A percentile compares a stretch with the other conserved stretches of the same genome.
These are phyloP conservation scores for Paecilomyces formosus DNA, from an alignment of 2,329 filamentous ascomycete genomes.

Conservation along the genomic window DNA sequence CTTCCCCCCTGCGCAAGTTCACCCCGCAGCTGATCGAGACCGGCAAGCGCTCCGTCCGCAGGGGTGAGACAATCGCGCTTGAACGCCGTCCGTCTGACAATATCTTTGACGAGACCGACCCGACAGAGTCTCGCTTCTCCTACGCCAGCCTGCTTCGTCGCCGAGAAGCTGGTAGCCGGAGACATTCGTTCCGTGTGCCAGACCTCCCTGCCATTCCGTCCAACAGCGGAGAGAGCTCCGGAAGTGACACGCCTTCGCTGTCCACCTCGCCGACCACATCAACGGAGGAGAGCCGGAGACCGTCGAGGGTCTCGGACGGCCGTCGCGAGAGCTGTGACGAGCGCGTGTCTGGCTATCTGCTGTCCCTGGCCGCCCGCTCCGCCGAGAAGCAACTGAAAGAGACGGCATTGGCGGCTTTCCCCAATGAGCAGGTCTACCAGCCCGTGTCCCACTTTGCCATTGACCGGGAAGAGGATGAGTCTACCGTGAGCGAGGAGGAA, in stretches of 20 bases:
- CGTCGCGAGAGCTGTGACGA: constrained; percentile 61
- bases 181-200: constrained; percentile 54
- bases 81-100: constrained; percentile 39
- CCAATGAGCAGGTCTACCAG: constrained; percentile 41
- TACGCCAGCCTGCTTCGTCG: constrained; percentile 34
- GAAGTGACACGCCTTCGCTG: constrained; percentile 34
- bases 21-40: constrained; percentile 77
- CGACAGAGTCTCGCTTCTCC: constrained; percentile 37
- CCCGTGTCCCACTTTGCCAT: constrained; percentile 42
- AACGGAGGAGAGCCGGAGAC: constrained; percentile 28
- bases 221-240: constrained; percentile 47
- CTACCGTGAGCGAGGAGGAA: constrained; percentile 19
- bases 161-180: constrained; percentile 23
- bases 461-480: constrained; percentile 31
- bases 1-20: constrained; percentile 45
- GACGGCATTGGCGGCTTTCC: constrained; percentile 42
- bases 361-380: constrained; percentile 71
- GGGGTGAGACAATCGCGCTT: constrained; percentile 56
- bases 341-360: constrained; percentile 65
- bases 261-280: constrained; percentile 27
- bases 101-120: constrained; percentile 4
- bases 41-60: constrained; percentile 61
- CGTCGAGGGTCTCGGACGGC: constrained; percentile 11
- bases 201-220: constrained; percentile 56
- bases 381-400: constrained; percentile 75